phyloP scores from a whole-genome alignment of 768 basidiomycete species.

The Kwoniella shandongensis region DNA sequence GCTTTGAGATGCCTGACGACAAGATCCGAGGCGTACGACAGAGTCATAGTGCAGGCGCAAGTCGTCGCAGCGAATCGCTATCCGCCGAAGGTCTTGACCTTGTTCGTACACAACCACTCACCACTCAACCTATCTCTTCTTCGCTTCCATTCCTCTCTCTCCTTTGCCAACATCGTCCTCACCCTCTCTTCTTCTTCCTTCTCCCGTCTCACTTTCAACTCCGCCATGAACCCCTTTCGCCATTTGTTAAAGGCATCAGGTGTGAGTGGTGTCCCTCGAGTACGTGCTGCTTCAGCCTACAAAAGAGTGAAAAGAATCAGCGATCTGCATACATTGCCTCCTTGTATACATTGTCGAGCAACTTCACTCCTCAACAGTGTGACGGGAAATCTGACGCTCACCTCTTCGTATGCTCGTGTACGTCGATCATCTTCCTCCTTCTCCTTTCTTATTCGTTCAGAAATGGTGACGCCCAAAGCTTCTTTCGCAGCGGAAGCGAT shows the following conservation, averaged over 20 bases:
- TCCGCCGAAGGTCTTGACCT: too few species aligned
- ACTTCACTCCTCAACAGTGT: neutral
- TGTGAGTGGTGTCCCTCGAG: slow-evolving; percentile 89
- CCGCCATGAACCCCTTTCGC: slow-evolving; percentile 75
- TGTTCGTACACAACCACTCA: too few species aligned
- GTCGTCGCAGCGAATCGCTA: too few species aligned
- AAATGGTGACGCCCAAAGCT: slow-evolving; percentile 66
- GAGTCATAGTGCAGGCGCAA: too few species aligned
- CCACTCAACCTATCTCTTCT: slow-evolving; percentile 66
- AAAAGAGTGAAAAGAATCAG: slow-evolving; percentile 1
- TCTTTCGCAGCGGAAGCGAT: slow-evolving; percentile 83
- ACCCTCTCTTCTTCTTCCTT: slow-evolving; percentile 77
- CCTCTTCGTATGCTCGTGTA: slow-evolving; percentile 70
- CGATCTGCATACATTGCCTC: too few species aligned
- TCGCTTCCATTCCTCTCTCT: slow-evolving; percentile 79
- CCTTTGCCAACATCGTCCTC: slow-evolving; percentile 70
- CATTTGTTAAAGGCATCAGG: slow-evolving; percentile 74
- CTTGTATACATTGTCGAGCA: neutral
- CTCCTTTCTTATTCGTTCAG: slow-evolving; percentile 60
- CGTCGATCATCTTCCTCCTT: slow-evolving; percentile 72
- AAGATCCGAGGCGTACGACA: too few species aligned
- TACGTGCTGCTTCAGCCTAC: slow-evolving; percentile 82
- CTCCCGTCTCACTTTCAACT: slow-evolving; percentile 61
- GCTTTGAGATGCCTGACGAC: neutral
- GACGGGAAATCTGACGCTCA: too few species aligned